Percentiles rank a stretch among this genome's conserved stretches.
Evolutionary conservation across 192 early-diverging fungal species (phyloP).

Genomic region (Coemansia sp.): DNA sequence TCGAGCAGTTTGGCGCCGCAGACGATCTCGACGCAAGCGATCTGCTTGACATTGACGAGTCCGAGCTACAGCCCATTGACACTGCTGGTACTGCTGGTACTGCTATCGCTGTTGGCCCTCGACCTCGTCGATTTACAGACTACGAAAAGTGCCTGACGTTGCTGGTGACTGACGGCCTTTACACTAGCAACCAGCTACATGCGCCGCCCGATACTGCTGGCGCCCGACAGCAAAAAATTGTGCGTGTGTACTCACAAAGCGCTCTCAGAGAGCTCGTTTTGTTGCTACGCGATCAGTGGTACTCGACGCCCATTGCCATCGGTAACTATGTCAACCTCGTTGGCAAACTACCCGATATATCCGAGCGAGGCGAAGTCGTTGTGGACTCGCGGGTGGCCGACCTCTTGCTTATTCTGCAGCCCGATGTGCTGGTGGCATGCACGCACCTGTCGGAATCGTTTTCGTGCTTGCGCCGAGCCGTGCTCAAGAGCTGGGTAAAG

Average conservation of each 20-base stretch:
- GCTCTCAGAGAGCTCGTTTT: constrained; percentile 34
- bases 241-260: constrained; percentile 45
- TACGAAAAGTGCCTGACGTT: constrained; percentile 43
- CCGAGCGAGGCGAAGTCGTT: constrained; percentile 27
- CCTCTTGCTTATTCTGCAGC: constrained; percentile 66
- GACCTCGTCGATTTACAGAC: constrained; percentile 9
- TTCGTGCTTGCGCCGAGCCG: constrained; percentile 71
- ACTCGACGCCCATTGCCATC: constrained; percentile 52
- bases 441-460: constrained; percentile 76
- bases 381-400: constrained; percentile 56
- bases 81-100: background rate
- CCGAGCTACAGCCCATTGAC: background rate
- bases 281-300: constrained; percentile 70
- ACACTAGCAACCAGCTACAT: constrained; percentile 15
- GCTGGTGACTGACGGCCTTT: constrained; percentile 31
- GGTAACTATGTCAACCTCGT: constrained; percentile 66
- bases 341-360: constrained; percentile 12
- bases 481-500: constrained; percentile 67
- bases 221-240: constrained; percentile 27
- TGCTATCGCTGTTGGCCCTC: background rate
- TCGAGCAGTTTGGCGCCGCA: background rate
- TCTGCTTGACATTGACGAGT: background rate
- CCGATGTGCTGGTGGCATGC: constrained; percentile 76
- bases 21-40: background rate
- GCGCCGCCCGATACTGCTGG: background rate